A percentile compares a stretch with the other conserved stretches of the same genome.
Evolutionary conservation across 345 rosid species (phyloP).

Genomic region (Populus pruinosa): DNA sequence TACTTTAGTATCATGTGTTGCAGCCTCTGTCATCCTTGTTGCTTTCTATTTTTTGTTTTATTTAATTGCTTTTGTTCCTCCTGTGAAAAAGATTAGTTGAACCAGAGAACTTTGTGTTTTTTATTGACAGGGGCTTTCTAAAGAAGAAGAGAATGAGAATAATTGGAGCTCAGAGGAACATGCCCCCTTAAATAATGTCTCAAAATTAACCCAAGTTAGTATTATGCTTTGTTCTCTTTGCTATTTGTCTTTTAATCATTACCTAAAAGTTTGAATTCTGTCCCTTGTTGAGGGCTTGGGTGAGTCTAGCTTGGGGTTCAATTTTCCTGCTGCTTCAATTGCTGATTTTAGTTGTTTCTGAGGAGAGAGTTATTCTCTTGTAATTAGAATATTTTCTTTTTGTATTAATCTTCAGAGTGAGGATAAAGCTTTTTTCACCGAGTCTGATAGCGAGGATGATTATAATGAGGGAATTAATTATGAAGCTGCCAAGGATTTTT

Average conservation of each 20-base stretch:
- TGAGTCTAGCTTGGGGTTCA: too few species aligned
- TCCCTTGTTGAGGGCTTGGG: not conserved
- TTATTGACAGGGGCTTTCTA: constrained; percentile 33
- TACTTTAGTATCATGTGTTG: too few species aligned
- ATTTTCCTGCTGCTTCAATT: too few species aligned
- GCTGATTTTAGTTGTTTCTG: not conserved
- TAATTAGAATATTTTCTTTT: constrained; percentile 21
- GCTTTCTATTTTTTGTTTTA: not conserved
- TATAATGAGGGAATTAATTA: constrained; percentile 33
- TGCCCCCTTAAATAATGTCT: constrained; percentile 24
- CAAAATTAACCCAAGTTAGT: constrained; percentile 38
- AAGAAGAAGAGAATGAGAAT: constrained; percentile 28
- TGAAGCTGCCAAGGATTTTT: constrained; percentile 40
- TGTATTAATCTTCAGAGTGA: constrained; percentile 44
- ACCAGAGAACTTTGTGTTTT: constrained; percentile 9
- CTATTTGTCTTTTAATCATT: not conserved
- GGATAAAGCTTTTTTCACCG: constrained; percentile 34
- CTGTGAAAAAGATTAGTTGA: not conserved
- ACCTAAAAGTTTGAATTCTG: not conserved
- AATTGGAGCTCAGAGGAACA: constrained; percentile 26
- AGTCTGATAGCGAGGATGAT: constrained; percentile 25
- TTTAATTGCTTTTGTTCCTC: too few species aligned
- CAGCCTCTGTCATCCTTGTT: not conserved
- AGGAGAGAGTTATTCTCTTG: constrained; percentile 9
- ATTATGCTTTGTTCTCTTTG: not conserved